Evolutionary conservation across 805 yeast genomes (phyloP).

Genomic region (Yarrowia sp.): DNA sequence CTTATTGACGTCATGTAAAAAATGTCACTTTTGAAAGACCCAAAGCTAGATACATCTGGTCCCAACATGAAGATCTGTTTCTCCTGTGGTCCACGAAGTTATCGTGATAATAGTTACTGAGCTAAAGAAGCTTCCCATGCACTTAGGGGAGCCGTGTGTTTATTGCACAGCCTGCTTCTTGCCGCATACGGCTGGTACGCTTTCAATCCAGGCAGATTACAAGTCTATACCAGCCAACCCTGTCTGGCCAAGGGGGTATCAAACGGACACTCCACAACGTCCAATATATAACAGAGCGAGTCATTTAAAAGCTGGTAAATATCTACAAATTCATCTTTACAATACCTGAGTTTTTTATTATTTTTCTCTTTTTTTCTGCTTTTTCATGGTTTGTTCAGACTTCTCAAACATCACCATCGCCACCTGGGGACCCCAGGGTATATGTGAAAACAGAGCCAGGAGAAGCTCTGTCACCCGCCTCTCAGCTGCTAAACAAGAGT

Average conservation of each 20-base stretch:
- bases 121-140: conserved; percentile 4
- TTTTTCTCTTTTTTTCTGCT: not conserved
- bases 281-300: too few species aligned
- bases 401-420: not conserved
- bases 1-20: conserved; percentile 6
- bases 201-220: too few species aligned
- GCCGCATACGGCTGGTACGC: too few species aligned
- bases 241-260: too few species aligned
- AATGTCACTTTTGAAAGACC: not conserved
- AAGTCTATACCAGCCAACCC: too few species aligned
- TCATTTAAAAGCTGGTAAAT: not conserved
- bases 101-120: conserved; percentile 18
- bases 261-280: too few species aligned
- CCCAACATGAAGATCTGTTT: conserved; percentile 5
- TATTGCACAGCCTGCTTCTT: not conserved
- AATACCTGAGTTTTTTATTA: too few species aligned
- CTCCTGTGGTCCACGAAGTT: not conserved
- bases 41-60: conserved; percentile 3
- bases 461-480: not conserved
- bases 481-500: not conserved
- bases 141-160: conserved; percentile 1
- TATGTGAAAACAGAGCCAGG: not conserved
- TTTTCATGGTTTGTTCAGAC: not conserved
- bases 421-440: not conserved
- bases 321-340: not conserved